Base-by-base conservation (phyloP, 768 basidiomycete species). In the Lactarius psammicola region DNA sequence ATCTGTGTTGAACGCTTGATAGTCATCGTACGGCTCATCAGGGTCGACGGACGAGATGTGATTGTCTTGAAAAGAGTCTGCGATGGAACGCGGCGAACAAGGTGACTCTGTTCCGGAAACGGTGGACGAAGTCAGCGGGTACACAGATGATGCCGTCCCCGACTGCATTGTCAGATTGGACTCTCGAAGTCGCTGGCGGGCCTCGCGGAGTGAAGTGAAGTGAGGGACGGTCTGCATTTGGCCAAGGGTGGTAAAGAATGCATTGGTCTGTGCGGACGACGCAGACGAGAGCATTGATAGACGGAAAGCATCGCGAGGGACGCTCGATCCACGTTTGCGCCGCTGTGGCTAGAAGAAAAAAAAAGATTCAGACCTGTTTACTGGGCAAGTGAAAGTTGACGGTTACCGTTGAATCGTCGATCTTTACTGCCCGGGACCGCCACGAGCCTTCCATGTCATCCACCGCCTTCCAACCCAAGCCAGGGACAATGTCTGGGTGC, bases 91-190 rank as follows among this genome's bases (percentile, higher is more conserved):
- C 23, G 88, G 89, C 38, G 86, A 87, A 20, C 82, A 78, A 31
- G 79, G 85, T 4, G 88, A 89, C 60, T 88, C 86, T 42, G 87
- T 83, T 20, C 79, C 82, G 36, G 87, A 85, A 30, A 81, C 78
- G 51, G 85, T 85, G 8, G 86, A 86, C 6, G 87, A 86, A 49
- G 89, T 90, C 56, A 84, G 80, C 60, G 92, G 90, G 72, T 92
- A 93, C 26, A 90, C 76, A 18, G 92, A 92, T 5, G 90, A 90
- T 18, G 88, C 86, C n/a, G 82, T 81, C 11, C 80, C 82, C 3
- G 90, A 90, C 65, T 85, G 78, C 55, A 87, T 84, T 3, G 88
- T 89, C 38, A 85, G 78, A 9, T 82, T 58, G 30, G 84, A 85
- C 70, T 81, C 80, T 60, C 82, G 79, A 56, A 74, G 65, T 56